phyloP scores from a whole-genome alignment of 176 grass and related monocot genomes.

The Thinopyrum elongatum region DNA sequence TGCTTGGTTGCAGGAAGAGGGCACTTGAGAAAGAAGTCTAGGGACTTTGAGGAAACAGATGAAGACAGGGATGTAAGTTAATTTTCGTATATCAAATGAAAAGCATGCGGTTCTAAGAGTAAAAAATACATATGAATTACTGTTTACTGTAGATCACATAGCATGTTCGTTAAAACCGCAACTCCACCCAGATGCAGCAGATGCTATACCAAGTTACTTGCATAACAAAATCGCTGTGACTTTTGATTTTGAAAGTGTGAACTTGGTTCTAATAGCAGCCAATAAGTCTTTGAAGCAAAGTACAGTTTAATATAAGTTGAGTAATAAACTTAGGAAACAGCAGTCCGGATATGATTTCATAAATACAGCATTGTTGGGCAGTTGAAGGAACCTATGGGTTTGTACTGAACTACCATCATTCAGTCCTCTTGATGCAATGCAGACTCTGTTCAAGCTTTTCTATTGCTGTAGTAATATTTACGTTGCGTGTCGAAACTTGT shows the following conservation, averaged over 20 bases:
- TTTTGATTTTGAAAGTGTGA: neutral
- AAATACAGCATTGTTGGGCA: neutral
- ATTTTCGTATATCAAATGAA: neutral
- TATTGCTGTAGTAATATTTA: neutral
- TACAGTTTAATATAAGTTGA: neutral
- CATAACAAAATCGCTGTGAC: constrained; percentile 3
- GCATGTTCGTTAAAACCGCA: neutral
- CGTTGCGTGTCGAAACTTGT: neutral
- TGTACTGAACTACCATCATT: neutral
- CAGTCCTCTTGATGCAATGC: neutral
- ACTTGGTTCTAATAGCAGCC: neutral
- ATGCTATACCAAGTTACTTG: neutral
- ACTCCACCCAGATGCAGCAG: neutral
- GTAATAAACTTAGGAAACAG: neutral
- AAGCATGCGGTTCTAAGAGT: neutral
- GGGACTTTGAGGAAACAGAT: constrained; percentile 43
- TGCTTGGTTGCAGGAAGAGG: constrained; percentile 42
- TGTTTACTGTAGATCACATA: neutral
- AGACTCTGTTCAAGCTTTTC: neutral
- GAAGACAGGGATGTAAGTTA: constrained; percentile 54
- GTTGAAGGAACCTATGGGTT: neutral
- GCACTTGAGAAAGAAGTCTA: constrained; percentile 50
- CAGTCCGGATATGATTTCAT: neutral
- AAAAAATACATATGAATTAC: neutral
- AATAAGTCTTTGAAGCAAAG: neutral